These are phyloP conservation scores for Massarina eburnea DNA, from an alignment of 2,329 filamentous ascomycete genomes.

Conservation along the genomic window DNA sequence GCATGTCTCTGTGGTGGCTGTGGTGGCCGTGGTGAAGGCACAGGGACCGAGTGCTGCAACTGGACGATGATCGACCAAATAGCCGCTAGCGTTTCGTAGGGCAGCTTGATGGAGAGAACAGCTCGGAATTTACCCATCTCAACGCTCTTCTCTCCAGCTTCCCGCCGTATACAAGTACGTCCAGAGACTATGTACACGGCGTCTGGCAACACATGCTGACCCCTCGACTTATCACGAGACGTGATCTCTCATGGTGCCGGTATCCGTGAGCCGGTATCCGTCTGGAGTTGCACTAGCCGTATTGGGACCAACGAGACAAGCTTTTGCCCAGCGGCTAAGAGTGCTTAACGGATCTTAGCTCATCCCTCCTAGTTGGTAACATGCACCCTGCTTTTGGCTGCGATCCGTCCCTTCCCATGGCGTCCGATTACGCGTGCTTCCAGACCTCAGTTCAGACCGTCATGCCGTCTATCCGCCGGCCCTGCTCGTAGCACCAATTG, in stretches of 20 bases:
- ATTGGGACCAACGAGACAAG: not conserved
- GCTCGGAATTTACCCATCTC: not conserved
- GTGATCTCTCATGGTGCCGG: not conserved
- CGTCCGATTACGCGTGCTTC: too few species aligned
- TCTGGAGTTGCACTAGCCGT: too few species aligned
- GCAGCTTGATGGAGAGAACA: constrained; percentile 5
- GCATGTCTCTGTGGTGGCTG: constrained; percentile 8
- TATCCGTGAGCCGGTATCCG: too few species aligned
- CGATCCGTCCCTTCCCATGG: not conserved
- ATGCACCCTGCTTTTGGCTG: not conserved
- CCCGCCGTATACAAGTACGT: not conserved
- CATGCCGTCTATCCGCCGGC: too few species aligned
- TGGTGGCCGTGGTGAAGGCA: not conserved
- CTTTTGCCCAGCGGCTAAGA: not conserved
- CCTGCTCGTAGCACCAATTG: constrained; percentile 24
- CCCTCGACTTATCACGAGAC: not conserved
- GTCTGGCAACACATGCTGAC: not conserved
- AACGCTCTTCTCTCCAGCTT: not conserved
- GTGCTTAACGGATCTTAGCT: not conserved
- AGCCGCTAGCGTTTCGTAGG: constrained; percentile 12
- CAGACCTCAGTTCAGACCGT: too few species aligned
- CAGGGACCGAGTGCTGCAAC: constrained; percentile 9
- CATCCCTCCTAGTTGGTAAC: too few species aligned
- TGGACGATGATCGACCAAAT: constrained; percentile 10
- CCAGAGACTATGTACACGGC: not conserved